phyloP scores from a whole-genome alignment of 345 rosid genomes.

The Gossypium raimondii region DNA sequence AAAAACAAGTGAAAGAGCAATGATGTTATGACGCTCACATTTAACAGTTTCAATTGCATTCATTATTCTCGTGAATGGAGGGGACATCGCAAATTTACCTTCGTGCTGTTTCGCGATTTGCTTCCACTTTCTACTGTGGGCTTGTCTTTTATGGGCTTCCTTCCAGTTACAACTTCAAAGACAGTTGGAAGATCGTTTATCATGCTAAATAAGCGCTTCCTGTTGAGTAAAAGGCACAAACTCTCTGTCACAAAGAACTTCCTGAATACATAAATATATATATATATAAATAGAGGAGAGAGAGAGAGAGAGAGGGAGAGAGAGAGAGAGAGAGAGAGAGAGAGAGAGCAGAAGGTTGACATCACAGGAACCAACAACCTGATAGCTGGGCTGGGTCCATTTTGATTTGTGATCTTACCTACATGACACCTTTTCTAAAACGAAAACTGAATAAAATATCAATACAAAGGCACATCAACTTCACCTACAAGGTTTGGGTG shows the following conservation, averaged over 20 bases:
- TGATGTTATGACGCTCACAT: neutral
- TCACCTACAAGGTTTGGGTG: too few relatives aligned
- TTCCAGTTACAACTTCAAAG: slow-evolving; percentile 64
- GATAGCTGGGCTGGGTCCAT: neutral
- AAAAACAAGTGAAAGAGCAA: neutral
- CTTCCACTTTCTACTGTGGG: slow-evolving; percentile 55
- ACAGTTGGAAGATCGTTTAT: slow-evolving; percentile 70
- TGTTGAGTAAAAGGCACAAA: slow-evolving; percentile 21
- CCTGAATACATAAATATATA: too few relatives aligned
- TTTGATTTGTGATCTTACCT: neutral
- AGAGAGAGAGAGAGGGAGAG: neutral
- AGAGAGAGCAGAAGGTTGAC: slow-evolving; percentile 1
- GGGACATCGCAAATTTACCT: slow-evolving; percentile 38
- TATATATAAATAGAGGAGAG: neutral
- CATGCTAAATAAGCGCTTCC: slow-evolving; percentile 72
- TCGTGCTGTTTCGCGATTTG: slow-evolving; percentile 68
- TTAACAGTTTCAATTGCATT: slow-evolving; percentile 1
- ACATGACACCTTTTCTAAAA: neutral
- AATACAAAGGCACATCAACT: neutral
- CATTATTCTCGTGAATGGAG: neutral
- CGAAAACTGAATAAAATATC: neutral
- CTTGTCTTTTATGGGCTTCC: slow-evolving; percentile 52
- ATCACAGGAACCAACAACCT: neutral
- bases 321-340: neutral
- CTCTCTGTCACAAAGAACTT: too few relatives aligned